Base-by-base conservation (phyloP, 139 green algal genomes). In the Protoeuglena noctilucae region DNA sequence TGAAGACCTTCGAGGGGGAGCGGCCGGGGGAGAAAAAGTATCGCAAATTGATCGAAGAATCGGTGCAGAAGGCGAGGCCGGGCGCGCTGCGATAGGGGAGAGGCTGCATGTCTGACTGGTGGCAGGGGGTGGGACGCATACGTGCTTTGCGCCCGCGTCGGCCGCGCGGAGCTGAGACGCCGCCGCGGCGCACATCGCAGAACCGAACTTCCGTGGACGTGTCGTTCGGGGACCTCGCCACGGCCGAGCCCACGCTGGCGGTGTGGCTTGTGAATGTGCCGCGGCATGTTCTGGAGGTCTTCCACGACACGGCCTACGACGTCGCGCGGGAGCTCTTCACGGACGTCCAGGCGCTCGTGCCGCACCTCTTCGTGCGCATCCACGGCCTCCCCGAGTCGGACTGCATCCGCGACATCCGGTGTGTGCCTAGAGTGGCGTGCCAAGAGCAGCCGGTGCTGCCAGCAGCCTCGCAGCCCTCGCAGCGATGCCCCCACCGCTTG, bases 371-470 rank as follows among this genome's bases (percentile, higher is more conserved):
- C 57, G 89, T 98, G 60, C 84, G 91, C 39, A 69, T 98, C 46
- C 65, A 67, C 9, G 74, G 83, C 23, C 78, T 97, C 54, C 83
- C 87, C 19, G 59, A 94, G 49, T 54, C 74, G 21, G 91, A 98
- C 61, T 74, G 70, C n/a, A 81, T 98, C 53, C 72, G 91, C 18
- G 84, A 95, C 64, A 80, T 98, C 40, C 72, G 87, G 80, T 82
- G 62, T 21, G 63, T n/a, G n/a, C n/a, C n/a, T n/a, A n/a, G n/a
- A n/a, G n/a, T n/a, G n/a, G n/a, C n/a, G n/a, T n/a, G n/a, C n/a
- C n/a, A n/a, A n/a, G n/a, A n/a, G n/a, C n/a, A n/a, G n/a, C n/a
- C n/a, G n/a, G n/a, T n/a, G n/a, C n/a, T n/a, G n/a, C n/a, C n/a
- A n/a, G n/a, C n/a, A n/a, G n/a, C n/a, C n/a, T n/a, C n/a, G n/a